Evolutionary conservation across 352 stramenopile genomes (phyloP).

Genomic region (Thalassiosira exigua): DNA sequence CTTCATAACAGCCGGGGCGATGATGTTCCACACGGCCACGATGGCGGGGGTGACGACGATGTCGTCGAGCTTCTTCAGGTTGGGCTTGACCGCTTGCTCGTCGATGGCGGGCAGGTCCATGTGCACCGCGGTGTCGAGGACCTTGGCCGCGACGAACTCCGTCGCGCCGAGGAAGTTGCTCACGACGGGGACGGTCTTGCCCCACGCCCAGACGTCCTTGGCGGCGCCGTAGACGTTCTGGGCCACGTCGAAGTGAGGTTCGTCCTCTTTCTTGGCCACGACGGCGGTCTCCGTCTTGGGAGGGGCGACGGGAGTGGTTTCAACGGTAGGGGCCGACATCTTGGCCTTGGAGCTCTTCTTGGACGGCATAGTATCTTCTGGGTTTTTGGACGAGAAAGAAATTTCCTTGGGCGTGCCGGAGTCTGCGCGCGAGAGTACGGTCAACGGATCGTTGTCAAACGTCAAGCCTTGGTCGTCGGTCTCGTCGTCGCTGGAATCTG

Average conservation of each 20-base stretch:
- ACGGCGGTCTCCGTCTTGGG: not conserved
- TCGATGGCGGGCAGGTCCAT: slow-evolving; percentile 37
- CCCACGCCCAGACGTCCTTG: slow-evolving; percentile 50
- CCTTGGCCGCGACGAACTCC: slow-evolving; percentile 33
- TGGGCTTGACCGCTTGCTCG: slow-evolving; percentile 23
- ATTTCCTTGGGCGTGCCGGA: slow-evolving; percentile 8
- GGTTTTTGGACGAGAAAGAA: slow-evolving; percentile 17
- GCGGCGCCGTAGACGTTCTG: slow-evolving; percentile 36
- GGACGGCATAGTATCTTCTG: slow-evolving; percentile 24
- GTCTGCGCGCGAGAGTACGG: slow-evolving; percentile 1
- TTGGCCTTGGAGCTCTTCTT: not conserved
- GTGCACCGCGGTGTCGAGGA: slow-evolving; percentile 34
- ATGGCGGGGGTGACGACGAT: slow-evolving; percentile 34
- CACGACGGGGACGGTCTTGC: slow-evolving; percentile 47
- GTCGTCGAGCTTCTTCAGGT: slow-evolving; percentile 50
- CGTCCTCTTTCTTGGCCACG: not conserved
- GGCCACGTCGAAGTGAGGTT: slow-evolving; percentile 43
- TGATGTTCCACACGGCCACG: slow-evolving; percentile 20
- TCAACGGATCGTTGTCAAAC: slow-evolving; percentile 26
- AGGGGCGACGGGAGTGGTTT: not conserved
- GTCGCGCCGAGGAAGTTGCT: slow-evolving; percentile 34
- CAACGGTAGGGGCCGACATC: not conserved
- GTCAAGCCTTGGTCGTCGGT: slow-evolving; percentile 10
- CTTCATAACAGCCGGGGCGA: slow-evolving; percentile 22
- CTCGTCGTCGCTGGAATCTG: slow-evolving; percentile 31